Evolutionary conservation across 192 early-diverging fungal species (phyloP).

Genomic region (Backusella luteola): DNA sequence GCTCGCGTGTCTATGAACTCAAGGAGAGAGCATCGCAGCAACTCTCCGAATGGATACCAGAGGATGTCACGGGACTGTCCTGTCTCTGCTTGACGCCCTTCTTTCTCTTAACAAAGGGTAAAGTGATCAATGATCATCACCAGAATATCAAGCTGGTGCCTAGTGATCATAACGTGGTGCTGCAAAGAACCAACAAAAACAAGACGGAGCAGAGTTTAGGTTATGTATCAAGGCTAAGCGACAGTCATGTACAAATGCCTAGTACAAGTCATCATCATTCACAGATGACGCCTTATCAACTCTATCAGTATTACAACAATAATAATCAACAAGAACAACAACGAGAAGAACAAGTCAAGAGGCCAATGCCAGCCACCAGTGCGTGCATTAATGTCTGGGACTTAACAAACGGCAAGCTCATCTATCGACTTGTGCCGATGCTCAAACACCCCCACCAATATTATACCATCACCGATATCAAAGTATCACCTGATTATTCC

Average conservation of each 20-base stretch:
- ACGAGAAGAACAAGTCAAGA: not conserved
- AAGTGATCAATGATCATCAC: not conserved
- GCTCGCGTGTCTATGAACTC: conserved; percentile 50
- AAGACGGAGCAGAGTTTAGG: not conserved
- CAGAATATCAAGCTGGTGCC: not conserved
- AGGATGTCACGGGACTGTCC: not conserved
- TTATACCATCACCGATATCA: conserved; percentile 27
- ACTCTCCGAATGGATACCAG: conserved; percentile 15
- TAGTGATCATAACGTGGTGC: not conserved
- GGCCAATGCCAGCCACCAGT: conserved; percentile 19
- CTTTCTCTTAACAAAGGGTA: conserved; percentile 30
- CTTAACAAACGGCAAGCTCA: conserved; percentile 38
- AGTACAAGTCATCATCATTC: not conserved
- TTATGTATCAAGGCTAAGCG: conserved; percentile 14
- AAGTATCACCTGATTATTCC: conserved; percentile 16
- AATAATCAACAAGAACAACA: not conserved
- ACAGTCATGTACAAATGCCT: not conserved
- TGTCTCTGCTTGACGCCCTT: conserved; percentile 25
- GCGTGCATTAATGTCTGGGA: conserved; percentile 53
- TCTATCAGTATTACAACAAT: conserved; percentile 12
- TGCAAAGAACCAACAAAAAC: not conserved
- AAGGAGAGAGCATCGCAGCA: conserved; percentile 13
- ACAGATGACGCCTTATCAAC: conserved; percentile 19
- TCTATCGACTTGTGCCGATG: conserved; percentile 40
- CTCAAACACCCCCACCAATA: not conserved